Base-by-base conservation (phyloP, 805 yeast genomes). In the Ogataea sp. region DNA sequence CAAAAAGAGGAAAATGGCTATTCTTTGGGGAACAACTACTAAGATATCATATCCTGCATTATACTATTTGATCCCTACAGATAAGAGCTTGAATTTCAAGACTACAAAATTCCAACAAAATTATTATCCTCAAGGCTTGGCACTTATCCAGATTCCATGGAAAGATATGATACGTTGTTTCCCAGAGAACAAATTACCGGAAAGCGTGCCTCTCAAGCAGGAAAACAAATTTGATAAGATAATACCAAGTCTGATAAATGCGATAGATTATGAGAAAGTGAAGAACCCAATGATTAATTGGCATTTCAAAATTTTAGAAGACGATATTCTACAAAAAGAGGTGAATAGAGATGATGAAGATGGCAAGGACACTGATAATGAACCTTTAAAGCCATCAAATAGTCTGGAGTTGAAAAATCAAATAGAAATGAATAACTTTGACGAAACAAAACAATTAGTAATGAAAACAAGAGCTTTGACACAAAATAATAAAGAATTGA, bases 21-120 rank as follows among this genome's bases (percentile, higher is more conserved):
- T 90, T 7, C 71, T 83, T 4, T 86, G 87, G 78, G 90, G 94
- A 1, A 75, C 78, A 49, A 49, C 68, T 6, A 71, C 79, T 41
- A 61, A 57, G 34, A 68, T 68, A 37, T 56, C 84, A 0, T 53
- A 68, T 26, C 93, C 95, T 0, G 44, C 61, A 3, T 44, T 83
- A 33, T 78, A 70, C 50, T 75, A 81, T 2, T 48, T 88, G 41
- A 63, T 77, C 26, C 83, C 95, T 0, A 72, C 83, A 0, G 46
- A 48, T 34, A 26, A 44, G 15, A 26, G 45, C 2, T 30, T 48
- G 4, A 49, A 50, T 13, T 47, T 27, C 37, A 37, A 31, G 13
- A 43, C 51, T 16, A 38, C 36, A 8, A 6, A 8, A n/a, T 20
- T 20, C 8, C 14, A 5, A n/a, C 34, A 33, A 13, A 32, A 30